These are phyloP conservation scores for Lolium multiflorum DNA, from an alignment of 176 grass and related monocot genomes.

Conservation along the genomic window DNA sequence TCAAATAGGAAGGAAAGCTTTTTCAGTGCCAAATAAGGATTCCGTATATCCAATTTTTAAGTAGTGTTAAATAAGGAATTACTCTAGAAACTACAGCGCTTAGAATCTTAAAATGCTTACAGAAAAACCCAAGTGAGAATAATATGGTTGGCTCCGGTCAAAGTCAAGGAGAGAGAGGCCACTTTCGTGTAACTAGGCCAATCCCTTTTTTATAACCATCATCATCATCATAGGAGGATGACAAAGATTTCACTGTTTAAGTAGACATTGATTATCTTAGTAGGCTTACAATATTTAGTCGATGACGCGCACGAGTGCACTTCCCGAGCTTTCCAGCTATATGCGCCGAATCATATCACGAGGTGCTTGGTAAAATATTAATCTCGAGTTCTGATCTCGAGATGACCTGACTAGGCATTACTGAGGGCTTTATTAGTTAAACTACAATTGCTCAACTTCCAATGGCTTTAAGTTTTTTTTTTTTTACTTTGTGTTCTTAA, in stretches of 20 bases:
- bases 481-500: conserved; percentile 47
- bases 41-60: no score
- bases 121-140: conserved; percentile 38
- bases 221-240: conserved; percentile 67
- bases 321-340: conserved; percentile 94
- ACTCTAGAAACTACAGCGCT: conserved; percentile 33
- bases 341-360: conserved; percentile 69
- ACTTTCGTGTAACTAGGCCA: conserved; percentile 49
- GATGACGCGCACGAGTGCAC: conserved; percentile 88
- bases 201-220: conserved; percentile 57
- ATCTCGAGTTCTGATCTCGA: conserved; percentile 62
- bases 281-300: conserved; percentile 60
- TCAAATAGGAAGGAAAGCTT: no score
- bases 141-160: conserved; percentile 54
- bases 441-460: conserved; percentile 49
- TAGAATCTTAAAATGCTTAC: conserved; percentile 26
- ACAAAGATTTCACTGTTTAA: conserved; percentile 86
- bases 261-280: conserved; percentile 51
- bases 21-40: no score
- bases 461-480: conserved; percentile 46
- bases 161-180: conserved; percentile 59
- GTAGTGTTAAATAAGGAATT: no score
- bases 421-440: conserved; percentile 53
- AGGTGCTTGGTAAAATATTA: conserved; percentile 57
- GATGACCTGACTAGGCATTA: conserved; percentile 48